These are phyloP conservation scores for Penicillium paxilli DNA, from an alignment of 495 filamentous ascomycete genomes.

Conservation along the genomic window DNA sequence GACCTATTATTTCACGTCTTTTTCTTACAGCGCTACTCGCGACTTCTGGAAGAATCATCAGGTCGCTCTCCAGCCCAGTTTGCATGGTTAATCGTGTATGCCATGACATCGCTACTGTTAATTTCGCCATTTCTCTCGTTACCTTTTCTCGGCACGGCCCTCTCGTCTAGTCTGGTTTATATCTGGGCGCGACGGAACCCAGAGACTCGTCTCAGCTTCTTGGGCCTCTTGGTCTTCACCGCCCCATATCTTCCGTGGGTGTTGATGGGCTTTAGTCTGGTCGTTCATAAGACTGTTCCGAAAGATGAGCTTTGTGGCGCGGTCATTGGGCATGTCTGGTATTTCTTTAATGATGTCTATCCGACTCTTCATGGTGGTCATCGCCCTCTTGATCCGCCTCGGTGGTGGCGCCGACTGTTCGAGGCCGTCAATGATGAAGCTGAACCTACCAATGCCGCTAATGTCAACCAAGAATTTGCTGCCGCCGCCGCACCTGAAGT, in stretches of 20 bases:
- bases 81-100: slow-evolving; percentile 89
- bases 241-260: slow-evolving; percentile 98
- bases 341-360: slow-evolving; percentile 97
- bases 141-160: slow-evolving; percentile 86
- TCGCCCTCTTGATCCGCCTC: slow-evolving; percentile 84
- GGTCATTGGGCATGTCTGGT: slow-evolving; percentile 93
- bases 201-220: slow-evolving; percentile 83
- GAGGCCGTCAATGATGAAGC: slow-evolving; percentile 42
- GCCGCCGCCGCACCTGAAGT: slow-evolving; percentile 42
- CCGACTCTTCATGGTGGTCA: slow-evolving; percentile 84
- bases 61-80: slow-evolving; percentile 89
- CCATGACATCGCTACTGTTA: slow-evolving; percentile 69
- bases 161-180: slow-evolving; percentile 92
- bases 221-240: slow-evolving; percentile 86
- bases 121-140: slow-evolving; percentile 83
- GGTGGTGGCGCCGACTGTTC: slow-evolving; percentile 89
- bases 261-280: slow-evolving; percentile 82
- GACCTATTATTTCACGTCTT: slow-evolving; percentile 98
- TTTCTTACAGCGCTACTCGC: slow-evolving; percentile 95
- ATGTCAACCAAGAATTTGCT: slow-evolving; percentile 37
- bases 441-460: slow-evolving; percentile 26
- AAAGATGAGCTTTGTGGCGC: slow-evolving; percentile 97
- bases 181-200: slow-evolving; percentile 97
- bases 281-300: slow-evolving; percentile 81
- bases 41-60: slow-evolving; percentile 91